Percentiles rank a stretch among this genome's conserved stretches.
phyloP scores from a whole-genome alignment of 345 rosid species.

The Melastoma malabathricum region DNA sequence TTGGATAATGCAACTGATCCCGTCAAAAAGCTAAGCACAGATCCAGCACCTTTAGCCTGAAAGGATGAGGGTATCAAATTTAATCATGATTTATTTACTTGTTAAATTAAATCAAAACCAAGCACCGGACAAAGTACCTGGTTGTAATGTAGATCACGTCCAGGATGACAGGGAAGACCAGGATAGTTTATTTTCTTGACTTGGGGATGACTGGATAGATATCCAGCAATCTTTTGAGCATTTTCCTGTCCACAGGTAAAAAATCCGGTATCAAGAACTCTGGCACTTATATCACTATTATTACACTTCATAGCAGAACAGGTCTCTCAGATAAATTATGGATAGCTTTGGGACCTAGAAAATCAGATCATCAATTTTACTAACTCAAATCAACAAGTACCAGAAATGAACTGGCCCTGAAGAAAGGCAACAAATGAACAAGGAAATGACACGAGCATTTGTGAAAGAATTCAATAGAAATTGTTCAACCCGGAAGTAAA shows the following conservation, averaged over 20 bases:
- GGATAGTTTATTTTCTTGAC: conserved; percentile 82
- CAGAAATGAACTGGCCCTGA: too few relatives aligned
- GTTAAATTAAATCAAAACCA: too few relatives aligned
- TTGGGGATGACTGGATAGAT: conserved; percentile 61
- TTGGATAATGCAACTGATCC: conserved; percentile 80
- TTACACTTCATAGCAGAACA: too few relatives aligned
- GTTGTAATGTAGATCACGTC: conserved; percentile 71
- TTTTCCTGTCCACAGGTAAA: conserved; percentile 39
- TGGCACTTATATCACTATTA: too few relatives aligned
- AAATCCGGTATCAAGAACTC: too few relatives aligned
- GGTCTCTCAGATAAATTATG: too few relatives aligned
- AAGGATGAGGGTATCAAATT: conserved; percentile 2
- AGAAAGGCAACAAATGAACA: neutral
- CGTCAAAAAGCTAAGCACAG: conserved; percentile 88
- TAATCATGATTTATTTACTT: too few relatives aligned
- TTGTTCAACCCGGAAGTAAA: neutral
- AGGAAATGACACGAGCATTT: too few relatives aligned
- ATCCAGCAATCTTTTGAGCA: conserved; percentile 78
- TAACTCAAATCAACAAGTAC: too few relatives aligned
- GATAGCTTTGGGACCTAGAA: too few relatives aligned
- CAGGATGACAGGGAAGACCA: conserved; percentile 80
- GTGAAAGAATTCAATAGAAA: neutral
- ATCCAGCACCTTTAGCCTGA: conserved; percentile 94
- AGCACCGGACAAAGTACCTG: conserved; percentile 34
- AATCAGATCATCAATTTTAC: too few relatives aligned